These are phyloP conservation scores for Turnera subulata DNA, from an alignment of 345 rosid genomes.

Conservation along the genomic window DNA sequence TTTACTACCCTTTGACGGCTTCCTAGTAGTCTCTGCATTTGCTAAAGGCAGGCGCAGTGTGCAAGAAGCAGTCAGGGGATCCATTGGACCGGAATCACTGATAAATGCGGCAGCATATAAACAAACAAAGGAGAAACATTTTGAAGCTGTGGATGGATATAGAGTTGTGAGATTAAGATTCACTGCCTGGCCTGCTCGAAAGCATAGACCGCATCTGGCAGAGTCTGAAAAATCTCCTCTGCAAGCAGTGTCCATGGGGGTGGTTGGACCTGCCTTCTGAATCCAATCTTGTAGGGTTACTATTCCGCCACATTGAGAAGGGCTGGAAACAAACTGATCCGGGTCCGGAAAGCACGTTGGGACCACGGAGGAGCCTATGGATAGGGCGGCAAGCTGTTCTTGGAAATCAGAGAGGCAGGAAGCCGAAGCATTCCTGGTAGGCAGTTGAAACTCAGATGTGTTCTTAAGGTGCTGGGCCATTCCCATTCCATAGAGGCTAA, in stretches of 20 bases:
- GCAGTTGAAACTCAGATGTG: constrained; percentile 46
- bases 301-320: constrained; percentile 44
- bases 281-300: constrained; percentile 40
- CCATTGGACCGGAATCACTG: constrained; percentile 38
- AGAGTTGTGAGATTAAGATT: constrained; percentile 22
- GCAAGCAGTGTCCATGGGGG: constrained; percentile 37
- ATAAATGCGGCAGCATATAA: constrained; percentile 45
- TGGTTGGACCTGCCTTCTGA: no score
- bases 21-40: neutral
- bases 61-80: constrained; percentile 38
- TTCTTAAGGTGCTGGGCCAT: constrained; percentile 42
- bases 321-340: constrained; percentile 32
- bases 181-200: constrained; percentile 44
- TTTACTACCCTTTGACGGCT: constrained; percentile 5
- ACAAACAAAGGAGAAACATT: constrained; percentile 38
- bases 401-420: constrained; percentile 43
- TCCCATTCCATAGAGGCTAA: constrained; percentile 52
- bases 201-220: constrained; percentile 42
- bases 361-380: constrained; percentile 35
- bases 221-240: constrained; percentile 33
- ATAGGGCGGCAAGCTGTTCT: constrained; percentile 26
- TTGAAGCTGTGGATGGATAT: constrained; percentile 25
- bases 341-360: constrained; percentile 36
- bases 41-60: constrained; percentile 36
- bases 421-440: constrained; percentile 22